A percentile compares a stretch with the other conserved stretches of the same genome.
Conservation (phyloP, 2,329 filamentous ascomycete species). For the Pseudogymnoascus sp. region DNA sequence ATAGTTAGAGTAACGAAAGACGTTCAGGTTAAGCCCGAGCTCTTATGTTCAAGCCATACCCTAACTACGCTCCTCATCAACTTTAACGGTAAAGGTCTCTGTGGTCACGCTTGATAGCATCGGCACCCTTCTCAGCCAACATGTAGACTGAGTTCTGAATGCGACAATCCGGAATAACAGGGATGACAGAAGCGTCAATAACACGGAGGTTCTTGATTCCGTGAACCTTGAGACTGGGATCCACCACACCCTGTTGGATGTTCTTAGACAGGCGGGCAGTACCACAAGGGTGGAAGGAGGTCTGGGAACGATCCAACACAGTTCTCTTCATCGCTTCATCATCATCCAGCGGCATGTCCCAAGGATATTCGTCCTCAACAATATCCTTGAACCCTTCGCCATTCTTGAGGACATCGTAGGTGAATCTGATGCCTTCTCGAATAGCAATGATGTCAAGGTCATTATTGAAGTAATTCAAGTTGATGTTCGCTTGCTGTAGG, state of each 20-base stretch:
- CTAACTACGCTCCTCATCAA: too few relatives aligned
- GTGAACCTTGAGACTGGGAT: conserved; percentile 41
- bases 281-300: conserved; percentile 50
- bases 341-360: conserved; percentile 47
- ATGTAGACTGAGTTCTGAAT: conserved; percentile 55
- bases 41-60: too few relatives aligned
- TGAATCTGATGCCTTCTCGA: conserved; percentile 41
- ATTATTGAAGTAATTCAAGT: conserved; percentile 35
- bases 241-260: too few relatives aligned
- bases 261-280: conserved; percentile 44
- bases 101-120: too few relatives aligned
- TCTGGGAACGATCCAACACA: conserved; percentile 50
- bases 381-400: conserved; percentile 49
- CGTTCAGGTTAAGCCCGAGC: too few relatives aligned
- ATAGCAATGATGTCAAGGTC: conserved; percentile 46
- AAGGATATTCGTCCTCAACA: conserved; percentile 46
- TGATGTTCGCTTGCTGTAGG: conserved; percentile 29
- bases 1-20: too few relatives aligned
- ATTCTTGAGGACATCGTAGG: conserved; percentile 39
- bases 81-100: too few relatives aligned
- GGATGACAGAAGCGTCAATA: conserved; percentile 47
- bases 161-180: conserved; percentile 45
- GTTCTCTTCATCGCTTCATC: conserved; percentile 45
- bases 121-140: conserved; percentile 41
- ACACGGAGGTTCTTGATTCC: conserved; percentile 45